phyloP scores from a whole-genome alignment of 371 early-diverging fungal species.

The Mortierella sp. region DNA sequence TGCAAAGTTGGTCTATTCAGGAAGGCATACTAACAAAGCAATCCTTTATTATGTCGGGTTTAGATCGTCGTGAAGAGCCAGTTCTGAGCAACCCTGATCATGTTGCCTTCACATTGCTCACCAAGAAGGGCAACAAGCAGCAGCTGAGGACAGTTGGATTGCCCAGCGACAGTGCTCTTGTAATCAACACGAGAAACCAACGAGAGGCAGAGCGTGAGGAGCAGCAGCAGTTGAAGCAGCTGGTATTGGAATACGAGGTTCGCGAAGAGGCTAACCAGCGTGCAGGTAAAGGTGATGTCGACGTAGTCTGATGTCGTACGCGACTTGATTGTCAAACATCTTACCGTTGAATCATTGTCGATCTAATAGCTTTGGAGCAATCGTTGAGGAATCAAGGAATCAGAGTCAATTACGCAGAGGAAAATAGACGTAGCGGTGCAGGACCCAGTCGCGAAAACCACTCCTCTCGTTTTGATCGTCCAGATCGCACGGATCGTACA shows the following conservation, averaged over 20 bases:
- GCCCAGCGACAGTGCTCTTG: constrained; percentile 88
- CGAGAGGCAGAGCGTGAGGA: constrained; percentile 91
- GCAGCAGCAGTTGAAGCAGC: constrained; percentile 86
- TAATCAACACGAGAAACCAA: constrained; percentile 81
- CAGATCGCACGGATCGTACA: constrained; percentile 17
- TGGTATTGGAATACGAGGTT: constrained; percentile 92
- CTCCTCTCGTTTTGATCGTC: constrained; percentile 26
- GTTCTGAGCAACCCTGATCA: constrained; percentile 55
- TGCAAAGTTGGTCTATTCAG: too few relatives aligned
- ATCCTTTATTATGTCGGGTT: too few relatives aligned
- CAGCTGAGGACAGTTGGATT: constrained; percentile 84
- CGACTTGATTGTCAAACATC: too few relatives aligned
- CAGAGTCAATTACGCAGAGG: constrained; percentile 42
- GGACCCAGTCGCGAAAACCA: constrained; percentile 8
- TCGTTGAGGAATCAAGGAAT: constrained; percentile 54
- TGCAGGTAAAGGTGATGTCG: constrained; percentile 55
- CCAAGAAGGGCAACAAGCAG: constrained; percentile 93
- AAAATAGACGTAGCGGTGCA: constrained; percentile 37
- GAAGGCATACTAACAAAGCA: not conserved
- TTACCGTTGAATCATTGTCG: too few relatives aligned
- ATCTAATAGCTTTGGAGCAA: constrained; percentile 49
- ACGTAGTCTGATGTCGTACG: too few relatives aligned
- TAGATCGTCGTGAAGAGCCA: constrained; percentile 45
- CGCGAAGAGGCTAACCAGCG: constrained; percentile 77
- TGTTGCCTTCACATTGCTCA: constrained; percentile 89